Evolutionary conservation across 164 flowering plant species (phyloP).

Genomic region (Piper longum): DNA sequence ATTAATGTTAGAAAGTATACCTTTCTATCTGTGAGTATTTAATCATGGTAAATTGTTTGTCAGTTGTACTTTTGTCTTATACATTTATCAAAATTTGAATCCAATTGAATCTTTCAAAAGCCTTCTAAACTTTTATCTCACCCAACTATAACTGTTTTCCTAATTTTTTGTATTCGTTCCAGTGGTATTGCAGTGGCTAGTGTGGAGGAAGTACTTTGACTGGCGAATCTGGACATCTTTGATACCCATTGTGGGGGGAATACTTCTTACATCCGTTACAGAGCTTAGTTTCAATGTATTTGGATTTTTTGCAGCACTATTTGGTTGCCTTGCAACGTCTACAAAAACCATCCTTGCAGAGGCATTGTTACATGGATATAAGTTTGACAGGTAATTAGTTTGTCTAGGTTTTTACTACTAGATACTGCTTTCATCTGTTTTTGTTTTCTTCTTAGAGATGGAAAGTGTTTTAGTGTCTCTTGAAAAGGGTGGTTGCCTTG

Average conservation of each 20-base stretch:
- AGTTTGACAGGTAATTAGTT: constrained; percentile 71
- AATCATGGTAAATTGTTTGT: too few species aligned
- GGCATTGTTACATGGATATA: constrained; percentile 86
- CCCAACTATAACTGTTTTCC: not conserved
- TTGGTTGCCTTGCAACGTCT: constrained; percentile 95
- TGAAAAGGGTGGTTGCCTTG: too few species aligned
- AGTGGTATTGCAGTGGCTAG: constrained; percentile 93
- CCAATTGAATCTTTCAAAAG: not conserved
- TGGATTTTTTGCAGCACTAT: constrained; percentile 86
- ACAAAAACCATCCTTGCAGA: constrained; percentile 97
- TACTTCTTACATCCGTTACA: constrained; percentile 84
- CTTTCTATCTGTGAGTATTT: not conserved
- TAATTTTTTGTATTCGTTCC: constrained; percentile 14
- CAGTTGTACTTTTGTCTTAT: too few species aligned
- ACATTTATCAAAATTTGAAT: too few species aligned
- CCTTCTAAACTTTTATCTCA: not conserved
- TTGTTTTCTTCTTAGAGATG: not conserved
- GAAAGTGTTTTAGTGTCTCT: not conserved
- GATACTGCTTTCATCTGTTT: not conserved
- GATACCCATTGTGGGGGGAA: constrained; percentile 92
- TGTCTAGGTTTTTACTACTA: not conserved
- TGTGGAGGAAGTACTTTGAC: constrained; percentile 83
- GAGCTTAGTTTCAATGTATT: constrained; percentile 85
- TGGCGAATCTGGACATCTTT: constrained; percentile 89
- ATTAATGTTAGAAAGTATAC: not conserved